A percentile compares a stretch with the other conserved stretches of the same genome.
phyloP scores from a whole-genome alignment of 495 filamentous ascomycete genomes.

The Aspergillus ostianus region DNA sequence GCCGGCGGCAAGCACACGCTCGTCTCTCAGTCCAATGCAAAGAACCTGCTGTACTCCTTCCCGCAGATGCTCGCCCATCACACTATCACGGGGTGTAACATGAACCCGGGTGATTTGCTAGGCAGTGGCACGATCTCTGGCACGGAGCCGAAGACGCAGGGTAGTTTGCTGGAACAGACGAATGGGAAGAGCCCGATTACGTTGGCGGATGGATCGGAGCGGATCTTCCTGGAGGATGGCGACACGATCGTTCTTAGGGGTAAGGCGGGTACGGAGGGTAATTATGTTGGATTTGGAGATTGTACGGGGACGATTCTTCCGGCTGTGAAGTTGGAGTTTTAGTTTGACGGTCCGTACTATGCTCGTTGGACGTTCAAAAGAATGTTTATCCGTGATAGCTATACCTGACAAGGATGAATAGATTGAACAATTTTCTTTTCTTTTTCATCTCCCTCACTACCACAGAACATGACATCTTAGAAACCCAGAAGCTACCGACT shows the following conservation, averaged over 20 bases:
- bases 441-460: background rate
- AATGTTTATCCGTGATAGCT: slow-evolving; percentile 2
- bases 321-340: slow-evolving; percentile 29
- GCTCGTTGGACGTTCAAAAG: background rate
- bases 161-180: slow-evolving; percentile 81
- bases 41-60: slow-evolving; percentile 85
- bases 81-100: slow-evolving; percentile 77
- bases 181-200: slow-evolving; percentile 63
- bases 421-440: background rate
- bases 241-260: slow-evolving; percentile 75
- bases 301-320: slow-evolving; percentile 60
- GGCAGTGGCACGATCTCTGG: slow-evolving; percentile 92
- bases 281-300: slow-evolving; percentile 71
- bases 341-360: background rate
- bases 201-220: slow-evolving; percentile 66
- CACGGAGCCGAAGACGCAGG: slow-evolving; percentile 55
- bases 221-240: slow-evolving; percentile 80
- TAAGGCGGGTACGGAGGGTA: slow-evolving; percentile 57
- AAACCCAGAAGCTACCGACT: background rate
- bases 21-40: slow-evolving; percentile 61
- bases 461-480: background rate
- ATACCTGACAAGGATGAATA: slow-evolving; percentile 1
- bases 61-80: slow-evolving; percentile 95
- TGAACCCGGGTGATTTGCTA: slow-evolving; percentile 79
- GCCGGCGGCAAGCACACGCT: slow-evolving; percentile 61